Evolutionary conservation across 805 yeast species (phyloP).

Genomic region (Saccharomyces eubayanus): DNA sequence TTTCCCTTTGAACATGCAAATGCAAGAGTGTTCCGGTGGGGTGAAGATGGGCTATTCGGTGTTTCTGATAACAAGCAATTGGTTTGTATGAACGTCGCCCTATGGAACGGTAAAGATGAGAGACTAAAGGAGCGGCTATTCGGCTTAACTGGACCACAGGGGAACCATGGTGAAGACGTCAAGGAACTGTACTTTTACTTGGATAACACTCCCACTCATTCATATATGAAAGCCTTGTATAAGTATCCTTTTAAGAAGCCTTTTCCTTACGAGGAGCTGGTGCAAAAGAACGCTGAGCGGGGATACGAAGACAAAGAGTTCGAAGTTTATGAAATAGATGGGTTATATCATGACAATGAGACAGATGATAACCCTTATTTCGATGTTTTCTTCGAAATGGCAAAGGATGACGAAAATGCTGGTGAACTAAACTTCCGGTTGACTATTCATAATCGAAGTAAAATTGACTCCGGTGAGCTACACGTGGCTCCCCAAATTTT

Average conservation of each 20-base stretch:
- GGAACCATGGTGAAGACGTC: conserved; percentile 94
- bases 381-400: conserved; percentile 85
- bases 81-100: conserved; percentile 65
- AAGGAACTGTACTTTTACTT: conserved; percentile 78
- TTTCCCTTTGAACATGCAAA: conserved; percentile 82
- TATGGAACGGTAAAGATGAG: conserved; percentile 87
- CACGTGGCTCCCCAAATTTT: conserved; percentile 79
- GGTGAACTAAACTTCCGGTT: conserved; percentile 76
- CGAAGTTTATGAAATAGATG: conserved; percentile 70
- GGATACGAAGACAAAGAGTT: conserved; percentile 64
- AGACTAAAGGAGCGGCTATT: conserved; percentile 77
- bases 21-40: conserved; percentile 84
- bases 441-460: conserved; percentile 82
- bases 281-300: conserved; percentile 58
- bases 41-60: conserved; percentile 92
- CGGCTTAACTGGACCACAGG: conserved; percentile 88
- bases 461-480: conserved; percentile 65
- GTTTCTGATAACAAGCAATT: conserved; percentile 76
- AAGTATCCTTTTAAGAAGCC: conserved; percentile 74
- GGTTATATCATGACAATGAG: conserved; percentile 48
- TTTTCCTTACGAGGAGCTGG: conserved; percentile 76
- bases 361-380: conserved; percentile 61
- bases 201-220: conserved; percentile 89
- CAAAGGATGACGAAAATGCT: conserved; percentile 72
- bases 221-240: conserved; percentile 84